phyloP scores from a whole-genome alignment of 2,329 filamentous ascomycete genomes.

The Nemania diffusa region DNA sequence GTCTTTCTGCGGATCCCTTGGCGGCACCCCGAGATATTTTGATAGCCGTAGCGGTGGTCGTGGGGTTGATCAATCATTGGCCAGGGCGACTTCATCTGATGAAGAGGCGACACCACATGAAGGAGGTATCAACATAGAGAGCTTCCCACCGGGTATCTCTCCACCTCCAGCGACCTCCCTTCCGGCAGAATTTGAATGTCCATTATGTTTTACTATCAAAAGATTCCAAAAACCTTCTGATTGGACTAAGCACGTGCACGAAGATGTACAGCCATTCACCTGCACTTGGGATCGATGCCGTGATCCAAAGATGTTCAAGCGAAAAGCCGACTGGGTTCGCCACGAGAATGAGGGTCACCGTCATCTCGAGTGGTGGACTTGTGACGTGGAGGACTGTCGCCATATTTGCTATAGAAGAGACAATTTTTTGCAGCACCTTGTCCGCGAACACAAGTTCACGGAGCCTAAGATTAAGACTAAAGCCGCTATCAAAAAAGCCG shows the following conservation, averaged over 20 bases:
- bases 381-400: constrained; percentile 80
- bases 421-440: constrained; percentile 92
- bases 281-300: constrained; percentile 87
- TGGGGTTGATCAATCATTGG: constrained; percentile 65
- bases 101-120: constrained; percentile 76
- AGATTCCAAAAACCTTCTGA: constrained; percentile 91
- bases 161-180: constrained; percentile 80
- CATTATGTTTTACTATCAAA: constrained; percentile 85
- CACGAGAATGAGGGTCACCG: constrained; percentile 93
- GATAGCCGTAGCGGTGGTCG: constrained; percentile 69
- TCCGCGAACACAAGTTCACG: constrained; percentile 86
- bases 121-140: constrained; percentile 74
- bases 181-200: constrained; percentile 90
- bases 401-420: constrained; percentile 89
- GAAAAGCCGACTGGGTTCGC: constrained; percentile 94
- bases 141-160: constrained; percentile 83
- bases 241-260: constrained; percentile 96
- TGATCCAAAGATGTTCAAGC: constrained; percentile 91
- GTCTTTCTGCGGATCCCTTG: constrained; percentile 71
- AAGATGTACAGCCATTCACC: constrained; percentile 92
- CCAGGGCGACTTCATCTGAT: constrained; percentile 67
- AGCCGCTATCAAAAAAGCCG: constrained; percentile 69
- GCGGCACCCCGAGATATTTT: constrained; percentile 72
- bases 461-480: constrained; percentile 85
- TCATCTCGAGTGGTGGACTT: constrained; percentile 91